Base-by-base conservation (phyloP, 2,329 filamentous ascomycete species). In the Ciborinia camelliae region DNA sequence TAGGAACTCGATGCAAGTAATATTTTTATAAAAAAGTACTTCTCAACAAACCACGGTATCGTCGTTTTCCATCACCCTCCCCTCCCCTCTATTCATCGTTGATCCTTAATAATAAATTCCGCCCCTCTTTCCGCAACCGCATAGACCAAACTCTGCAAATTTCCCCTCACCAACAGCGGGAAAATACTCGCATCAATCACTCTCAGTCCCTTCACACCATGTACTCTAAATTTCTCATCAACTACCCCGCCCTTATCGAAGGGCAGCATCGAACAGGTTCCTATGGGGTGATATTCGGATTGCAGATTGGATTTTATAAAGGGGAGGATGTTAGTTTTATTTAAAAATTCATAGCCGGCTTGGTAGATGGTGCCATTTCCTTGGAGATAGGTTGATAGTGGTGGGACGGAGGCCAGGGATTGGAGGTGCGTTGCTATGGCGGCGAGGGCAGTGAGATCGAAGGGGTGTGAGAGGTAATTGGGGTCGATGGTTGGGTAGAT, bases 391-490 rank as follows among this genome's bases (percentile, higher is more conserved):
- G 28, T n/a, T 10, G 54, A 54, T 10, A 43, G 35, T 41, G 54
- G 59, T n/a, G 59, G 48, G 15, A 55, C 35, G 8, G 59, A 54
- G 14, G 28, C 43, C 12, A 67, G 52, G 8, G 41, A 41, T 28
- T 59, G 52, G 26, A 50, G 51, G 32, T 55, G 58, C 14, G 28
- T 32, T 18, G 35, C 39, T 35, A 53, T 37, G 15, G 48, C 7
- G 7, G 32, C 43, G 39, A 67, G 62, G 3, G 60, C 20, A 14
- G 26, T 45, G 26, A 77, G 62, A 55, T 81, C 79, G 2, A 78
- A 69, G 0, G 79, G 77, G 62, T 81, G 76, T 5, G 75, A 72
- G 26, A 81, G 73, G 48, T 79, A 80, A 18, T 74, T 74, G 0
- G 76, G 76, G 67, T 82, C 77, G 65, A 82, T 79, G 3, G 66